Conservation (phyloP, 352 stramenopile genomes). For the Phytophthora multivora region DNA sequence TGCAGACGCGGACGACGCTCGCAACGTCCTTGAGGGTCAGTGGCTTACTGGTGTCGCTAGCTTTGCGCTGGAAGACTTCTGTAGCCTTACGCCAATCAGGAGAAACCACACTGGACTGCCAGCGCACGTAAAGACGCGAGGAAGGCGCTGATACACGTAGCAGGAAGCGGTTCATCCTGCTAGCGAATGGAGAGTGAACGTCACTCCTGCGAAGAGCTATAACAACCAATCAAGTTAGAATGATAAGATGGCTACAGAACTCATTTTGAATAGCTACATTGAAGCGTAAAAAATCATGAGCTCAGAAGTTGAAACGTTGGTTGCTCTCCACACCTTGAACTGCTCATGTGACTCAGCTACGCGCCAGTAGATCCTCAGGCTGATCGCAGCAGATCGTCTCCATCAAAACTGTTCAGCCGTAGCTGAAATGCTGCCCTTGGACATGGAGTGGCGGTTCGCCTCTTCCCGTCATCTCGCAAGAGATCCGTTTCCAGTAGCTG, state of each 20-base stretch:
- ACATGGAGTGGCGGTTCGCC: no score
- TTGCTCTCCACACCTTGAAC: no score
- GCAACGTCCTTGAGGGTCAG: slow-evolving; percentile 31
- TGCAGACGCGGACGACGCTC: slow-evolving; percentile 46
- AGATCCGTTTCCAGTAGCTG: slow-evolving; percentile 16
- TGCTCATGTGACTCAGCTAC: no score
- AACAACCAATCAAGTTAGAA: no score
- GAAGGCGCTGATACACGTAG: no score
- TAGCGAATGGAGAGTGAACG: no score
- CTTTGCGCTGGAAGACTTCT: slow-evolving; percentile 50
- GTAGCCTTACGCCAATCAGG: slow-evolving; percentile 54
- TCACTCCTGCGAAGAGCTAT: no score
- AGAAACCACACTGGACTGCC: slow-evolving; percentile 2
- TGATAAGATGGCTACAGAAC: no score
- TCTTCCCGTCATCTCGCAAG: neutral
- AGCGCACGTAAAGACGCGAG: neutral
- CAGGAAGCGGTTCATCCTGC: no score
- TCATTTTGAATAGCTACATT: no score
- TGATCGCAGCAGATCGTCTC: slow-evolving; percentile 5
- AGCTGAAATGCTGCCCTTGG: neutral
- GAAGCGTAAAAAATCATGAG: no score
- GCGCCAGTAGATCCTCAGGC: neutral
- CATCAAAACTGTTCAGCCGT: neutral
- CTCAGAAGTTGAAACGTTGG: neutral
- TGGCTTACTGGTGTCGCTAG: slow-evolving; percentile 17